Evolutionary conservation across 1,284 basidiomycete genomes (phyloP), one percentile per base, ranked within the genome.

Genomic region (Microbotryum intermedium): DNA sequence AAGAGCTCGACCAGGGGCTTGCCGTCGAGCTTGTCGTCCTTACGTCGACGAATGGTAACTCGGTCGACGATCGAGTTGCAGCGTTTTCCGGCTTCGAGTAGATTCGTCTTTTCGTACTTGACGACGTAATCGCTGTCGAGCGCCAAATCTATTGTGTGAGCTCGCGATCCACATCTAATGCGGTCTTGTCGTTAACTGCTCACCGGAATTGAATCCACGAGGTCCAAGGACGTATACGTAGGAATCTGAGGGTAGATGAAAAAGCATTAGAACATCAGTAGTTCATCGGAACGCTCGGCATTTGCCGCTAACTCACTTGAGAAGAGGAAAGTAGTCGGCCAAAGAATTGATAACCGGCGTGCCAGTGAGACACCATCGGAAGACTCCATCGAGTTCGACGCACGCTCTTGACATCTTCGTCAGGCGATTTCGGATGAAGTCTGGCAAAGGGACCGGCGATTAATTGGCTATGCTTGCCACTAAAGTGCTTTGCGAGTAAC

Each of bases 361-460:
- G 23, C 74, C 74, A 3, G 74, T 72, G 39, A 75, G 63, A 55
- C 71, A 73, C 73, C 73, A 74, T 53, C 88, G 80, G 72, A 82
- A 90, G 72, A 88, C 90, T 20, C 82, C 82, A 43, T 85, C 76
- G 11, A 97, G 79, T 2, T 80, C 86, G 62, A 83, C 89, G 62
- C 90, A 92, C 0, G 89, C 91, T 44, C 84, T 79, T 0, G 69
- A 52, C 28, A 50, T 46, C 72, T 90, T 89, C 0, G 92, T 89
- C 44, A 81, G 86, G 60, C 84, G 79, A 71, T 97, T 95, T 80
- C 97, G 97, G 78, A 97, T 97, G 71, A 89, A 93, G 72, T 97
- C 25, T 50, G 26, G 50, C 28, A 39, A 46, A 23, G 20, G 21
- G 46, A 29, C 49, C 42, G 56, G 55, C 11, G 48, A 43, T 28